Evolutionary conservation across 495 filamentous ascomycete species (phyloP), one percentile per base, ranked within the genome.

Genomic region (Durotheca rogersii): DNA sequence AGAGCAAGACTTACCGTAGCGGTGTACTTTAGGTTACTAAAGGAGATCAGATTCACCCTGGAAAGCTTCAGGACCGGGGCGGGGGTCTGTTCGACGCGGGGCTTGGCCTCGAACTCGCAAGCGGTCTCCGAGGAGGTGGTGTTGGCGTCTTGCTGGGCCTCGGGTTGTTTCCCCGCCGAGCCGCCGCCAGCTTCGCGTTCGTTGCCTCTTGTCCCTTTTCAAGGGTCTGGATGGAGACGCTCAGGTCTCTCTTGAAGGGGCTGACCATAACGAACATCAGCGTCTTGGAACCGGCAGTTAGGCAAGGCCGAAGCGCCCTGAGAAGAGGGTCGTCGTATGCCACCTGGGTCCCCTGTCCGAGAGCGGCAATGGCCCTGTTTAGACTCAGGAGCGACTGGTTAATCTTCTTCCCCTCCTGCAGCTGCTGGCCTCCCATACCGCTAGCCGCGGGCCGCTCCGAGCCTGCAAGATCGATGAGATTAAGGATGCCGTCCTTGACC

Each of bases 181-280:
- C 16, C 0, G 50, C 34, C 21, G 39, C 50, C 12, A 55, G 16
- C 31, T 40, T 54, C n/a, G 51, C 56, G 9, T 38, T 42, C 5
- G 51, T 43, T 6, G 56, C 56, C 15, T 48, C 49, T 18, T 40
- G 44, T n/a, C 61, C 61, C 44, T 27, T 47, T 7, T 36, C 51
- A 6, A 64, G 57, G 11, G 57, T 61, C 14, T 51, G 46, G 6
- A 58, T 9, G 2, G 61, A 29, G 11, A 38, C 35, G 0, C 6
- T 79, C 20, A 93, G 68, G 74, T 97, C 90, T 1, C 81, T 85
- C 73, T 90, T 82, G 25, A 97, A 71, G 18, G 93, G 90, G 61
- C 85, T 90, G 50, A 94, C 83, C 86, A 96, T 97, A 64, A 96
- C 88, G 58, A 97, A 94, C 92, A 97, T 96, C 47, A 98, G 83